Percentiles rank a stretch among this genome's conserved stretches.
Evolutionary conservation across 2,329 filamentous ascomycete genomes (phyloP).

Genomic region (Aspergillus sp.): DNA sequence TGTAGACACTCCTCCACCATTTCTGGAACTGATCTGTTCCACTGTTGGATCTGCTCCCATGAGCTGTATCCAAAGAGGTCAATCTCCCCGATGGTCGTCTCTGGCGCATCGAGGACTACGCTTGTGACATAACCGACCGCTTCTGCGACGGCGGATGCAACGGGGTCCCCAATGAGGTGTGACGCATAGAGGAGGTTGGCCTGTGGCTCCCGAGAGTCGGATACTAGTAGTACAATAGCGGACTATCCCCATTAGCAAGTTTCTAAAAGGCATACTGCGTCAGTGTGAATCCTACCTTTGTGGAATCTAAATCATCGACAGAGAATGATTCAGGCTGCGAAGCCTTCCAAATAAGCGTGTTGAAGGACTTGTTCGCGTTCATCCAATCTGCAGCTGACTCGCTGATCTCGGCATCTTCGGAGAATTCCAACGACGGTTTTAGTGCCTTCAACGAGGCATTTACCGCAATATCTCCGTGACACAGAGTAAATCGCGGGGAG

Average conservation of each 20-base stretch:
- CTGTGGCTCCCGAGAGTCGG: slow-evolving; percentile 2
- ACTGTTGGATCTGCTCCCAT: slow-evolving; percentile 7
- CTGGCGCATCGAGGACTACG: neutral
- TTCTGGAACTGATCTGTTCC: slow-evolving; percentile 9
- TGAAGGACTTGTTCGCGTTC: slow-evolving; percentile 8
- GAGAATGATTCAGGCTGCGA: neutral
- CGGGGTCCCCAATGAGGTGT: slow-evolving; percentile 5
- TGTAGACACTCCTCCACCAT: slow-evolving; percentile 6
- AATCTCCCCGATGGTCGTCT: slow-evolving; percentile 7
- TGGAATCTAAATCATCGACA: slow-evolving; percentile 5
- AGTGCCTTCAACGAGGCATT: slow-evolving; percentile 3
- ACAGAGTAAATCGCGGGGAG: slow-evolving; percentile 1
- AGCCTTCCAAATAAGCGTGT: slow-evolving; percentile 10
- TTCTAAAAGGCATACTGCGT: neutral
- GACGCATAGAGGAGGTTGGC: slow-evolving; percentile 6
- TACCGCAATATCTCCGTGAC: slow-evolving; percentile 8
- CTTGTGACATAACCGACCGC: slow-evolving; percentile 5
- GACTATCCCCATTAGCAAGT: neutral
- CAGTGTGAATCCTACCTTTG: slow-evolving; percentile 6
- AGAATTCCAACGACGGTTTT: neutral
- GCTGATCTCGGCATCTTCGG: neutral
- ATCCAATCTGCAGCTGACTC: slow-evolving; percentile 6
- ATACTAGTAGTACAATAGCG: slow-evolving; percentile 4
- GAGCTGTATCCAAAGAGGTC: slow-evolving; percentile 7
- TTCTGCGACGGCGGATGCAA: slow-evolving; percentile 8